A percentile compares a stretch with the other conserved stretches of the same genome.
phyloP scores from a whole-genome alignment of 495 filamentous ascomycete genomes.

The Talaromyces thailandensis region DNA sequence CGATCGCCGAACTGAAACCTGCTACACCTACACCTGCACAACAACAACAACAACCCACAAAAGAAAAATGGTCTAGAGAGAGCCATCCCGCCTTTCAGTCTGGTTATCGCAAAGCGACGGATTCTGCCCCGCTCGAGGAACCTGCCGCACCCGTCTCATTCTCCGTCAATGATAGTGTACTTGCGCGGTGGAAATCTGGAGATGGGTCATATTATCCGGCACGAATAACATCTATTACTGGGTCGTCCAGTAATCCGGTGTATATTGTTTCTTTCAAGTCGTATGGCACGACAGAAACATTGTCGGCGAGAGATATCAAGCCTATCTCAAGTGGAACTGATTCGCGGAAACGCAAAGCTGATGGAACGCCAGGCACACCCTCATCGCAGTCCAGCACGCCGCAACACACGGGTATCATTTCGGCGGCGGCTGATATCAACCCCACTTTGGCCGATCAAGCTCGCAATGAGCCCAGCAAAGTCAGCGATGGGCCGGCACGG shows the following conservation, averaged over 20 bases:
- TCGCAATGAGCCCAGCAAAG: conserved; percentile 56
- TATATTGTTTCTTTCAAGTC: conserved; percentile 92
- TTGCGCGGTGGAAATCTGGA: conserved; percentile 84
- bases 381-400: conserved; percentile 32
- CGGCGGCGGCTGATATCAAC: conserved; percentile 79
- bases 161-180: conserved; percentile 79
- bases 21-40: conserved; percentile 26
- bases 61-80: conserved; percentile 66
- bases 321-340: conserved; percentile 52
- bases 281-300: conserved; percentile 74
- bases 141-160: conserved; percentile 47
- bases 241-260: conserved; percentile 75
- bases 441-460: conserved; percentile 64
- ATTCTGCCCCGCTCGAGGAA: conserved; percentile 35
- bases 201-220: conserved; percentile 90
- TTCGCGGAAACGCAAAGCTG: conserved; percentile 84
- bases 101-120: conserved; percentile 34
- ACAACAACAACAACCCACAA: conserved; percentile 34
- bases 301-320: conserved; percentile 76
- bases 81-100: conserved; percentile 61
- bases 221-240: conserved; percentile 86
- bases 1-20: conserved; percentile 72
- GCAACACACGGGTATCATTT: conserved; percentile 63
- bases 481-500: conserved; percentile 54
- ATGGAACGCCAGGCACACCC: conserved; percentile 54